Conservation (phyloP, 73 alveolate species). For the Paramecium octaurelia region DNA sequence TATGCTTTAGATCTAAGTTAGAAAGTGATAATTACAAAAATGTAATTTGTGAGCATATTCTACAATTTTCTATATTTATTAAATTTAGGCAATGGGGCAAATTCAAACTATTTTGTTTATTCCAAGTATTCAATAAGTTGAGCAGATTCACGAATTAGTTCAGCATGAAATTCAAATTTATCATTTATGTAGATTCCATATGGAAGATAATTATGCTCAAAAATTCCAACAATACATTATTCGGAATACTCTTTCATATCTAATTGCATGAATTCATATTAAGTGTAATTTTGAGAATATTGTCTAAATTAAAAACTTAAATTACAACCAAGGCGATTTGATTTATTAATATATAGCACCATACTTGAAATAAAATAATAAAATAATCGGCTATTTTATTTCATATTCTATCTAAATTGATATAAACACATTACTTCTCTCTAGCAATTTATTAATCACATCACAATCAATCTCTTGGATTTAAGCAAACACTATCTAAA, state of each 20-base stretch:
- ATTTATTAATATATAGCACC: not conserved
- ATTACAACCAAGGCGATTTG: not conserved
- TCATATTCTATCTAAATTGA: not conserved
- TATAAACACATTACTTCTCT: not conserved
- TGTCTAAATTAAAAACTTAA: not conserved
- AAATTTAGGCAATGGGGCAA: not conserved
- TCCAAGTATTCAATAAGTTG: not conserved
- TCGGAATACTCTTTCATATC: not conserved
- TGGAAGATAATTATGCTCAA: not conserved
- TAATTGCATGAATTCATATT: not conserved
- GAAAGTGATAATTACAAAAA: not conserved
- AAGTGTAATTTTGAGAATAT: not conserved
- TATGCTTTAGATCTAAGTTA: not conserved
- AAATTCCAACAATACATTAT: not conserved
- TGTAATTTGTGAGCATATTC: not conserved
- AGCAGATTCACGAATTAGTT: not conserved
- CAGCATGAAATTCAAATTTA: not conserved
- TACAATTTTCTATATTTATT: not conserved
- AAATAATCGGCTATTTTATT: not conserved
- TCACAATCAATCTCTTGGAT: not conserved
- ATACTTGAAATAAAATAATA: not conserved
- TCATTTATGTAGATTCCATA: not conserved
- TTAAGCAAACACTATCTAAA: not conserved
- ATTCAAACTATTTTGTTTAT: not conserved
- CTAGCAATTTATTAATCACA: not conserved